Percentiles rank a stretch among this genome's conserved stretches.
phyloP scores from a whole-genome alignment of 108 stramenopile species.

The Nannochloropsis granulata region DNA sequence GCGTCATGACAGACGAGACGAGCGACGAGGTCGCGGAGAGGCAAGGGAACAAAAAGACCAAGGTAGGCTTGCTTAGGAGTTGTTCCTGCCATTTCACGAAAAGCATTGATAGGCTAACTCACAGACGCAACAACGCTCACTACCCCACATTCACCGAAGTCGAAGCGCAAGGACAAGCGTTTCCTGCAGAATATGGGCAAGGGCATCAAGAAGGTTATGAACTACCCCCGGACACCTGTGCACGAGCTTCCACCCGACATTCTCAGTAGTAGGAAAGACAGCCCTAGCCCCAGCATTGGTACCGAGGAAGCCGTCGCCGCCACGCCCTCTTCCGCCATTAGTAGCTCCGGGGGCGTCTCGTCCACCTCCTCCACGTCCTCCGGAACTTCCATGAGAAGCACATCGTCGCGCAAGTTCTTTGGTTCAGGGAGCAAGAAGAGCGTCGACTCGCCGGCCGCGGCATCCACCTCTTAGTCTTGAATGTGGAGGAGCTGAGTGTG shows the following conservation, averaged over 20 bases:
- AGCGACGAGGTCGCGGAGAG: not conserved
- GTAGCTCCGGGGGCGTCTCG: not conserved
- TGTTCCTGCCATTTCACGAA: not conserved
- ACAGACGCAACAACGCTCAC: not conserved
- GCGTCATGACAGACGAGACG: not conserved
- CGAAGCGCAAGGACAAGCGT: not conserved
- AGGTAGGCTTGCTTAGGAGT: not conserved
- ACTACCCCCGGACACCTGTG: not conserved
- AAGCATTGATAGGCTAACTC: too few relatives aligned
- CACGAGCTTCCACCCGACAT: not conserved
- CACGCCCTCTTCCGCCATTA: not conserved
- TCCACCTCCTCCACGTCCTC: too few relatives aligned
- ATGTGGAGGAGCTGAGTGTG: too few relatives aligned
- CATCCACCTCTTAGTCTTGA: not conserved
- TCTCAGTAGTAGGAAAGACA: not conserved
- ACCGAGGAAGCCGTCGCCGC: not conserved
- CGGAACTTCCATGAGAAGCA: too few relatives aligned
- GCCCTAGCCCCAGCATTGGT: not conserved
- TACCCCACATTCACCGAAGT: not conserved
- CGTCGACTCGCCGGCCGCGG: not conserved
- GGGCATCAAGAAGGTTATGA: not conserved
- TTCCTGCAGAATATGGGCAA: not conserved
- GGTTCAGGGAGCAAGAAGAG: not conserved
- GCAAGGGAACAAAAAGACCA: not conserved
- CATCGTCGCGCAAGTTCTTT: not conserved